Evolutionary conservation across 2,329 filamentous ascomycete genomes (phyloP).

Genomic region (Neonectria magnoliae): DNA sequence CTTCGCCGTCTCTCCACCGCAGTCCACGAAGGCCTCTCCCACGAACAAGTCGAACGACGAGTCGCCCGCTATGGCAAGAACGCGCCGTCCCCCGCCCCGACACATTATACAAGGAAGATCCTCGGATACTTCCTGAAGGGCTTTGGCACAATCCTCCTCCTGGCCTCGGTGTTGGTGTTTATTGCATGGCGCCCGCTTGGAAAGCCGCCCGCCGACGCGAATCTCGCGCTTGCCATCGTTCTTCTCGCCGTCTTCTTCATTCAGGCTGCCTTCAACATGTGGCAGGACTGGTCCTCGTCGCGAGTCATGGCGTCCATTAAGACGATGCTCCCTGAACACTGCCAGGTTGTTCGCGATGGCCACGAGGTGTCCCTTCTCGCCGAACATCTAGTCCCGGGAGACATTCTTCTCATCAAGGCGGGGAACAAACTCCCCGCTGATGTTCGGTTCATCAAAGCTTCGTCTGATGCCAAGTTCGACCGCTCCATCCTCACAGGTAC

Average conservation of each 20-base stretch:
- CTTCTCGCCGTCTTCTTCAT: no score
- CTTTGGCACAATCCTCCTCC: conserved; percentile 76
- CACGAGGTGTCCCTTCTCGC: conserved; percentile 59
- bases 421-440: conserved; percentile 81
- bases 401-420: conserved; percentile 73
- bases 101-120: conserved; percentile 52
- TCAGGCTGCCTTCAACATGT: no score
- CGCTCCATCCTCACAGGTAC: conserved; percentile 70
- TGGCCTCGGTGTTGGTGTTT: conserved; percentile 77
- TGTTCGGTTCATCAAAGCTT: conserved; percentile 74
- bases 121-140: conserved; percentile 80
- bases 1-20: conserved; percentile 27
- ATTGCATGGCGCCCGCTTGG: conserved; percentile 81
- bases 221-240: conserved; percentile 78
- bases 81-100: conserved; percentile 29
- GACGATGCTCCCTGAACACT: conserved; percentile 81
- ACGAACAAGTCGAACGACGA: conserved; percentile 24
- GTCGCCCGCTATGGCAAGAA: conserved; percentile 32
- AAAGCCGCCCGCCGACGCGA: conserved; percentile 74
- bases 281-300: conserved; percentile 77
- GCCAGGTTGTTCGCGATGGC: conserved; percentile 71
- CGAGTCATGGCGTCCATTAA: conserved; percentile 83
- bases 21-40: conserved; percentile 27
- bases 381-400: conserved; percentile 75
- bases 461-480: conserved; percentile 77